These are phyloP conservation scores for Zygnema cylindricum DNA, from an alignment of 139 green algal genomes.

Conservation along the genomic window DNA sequence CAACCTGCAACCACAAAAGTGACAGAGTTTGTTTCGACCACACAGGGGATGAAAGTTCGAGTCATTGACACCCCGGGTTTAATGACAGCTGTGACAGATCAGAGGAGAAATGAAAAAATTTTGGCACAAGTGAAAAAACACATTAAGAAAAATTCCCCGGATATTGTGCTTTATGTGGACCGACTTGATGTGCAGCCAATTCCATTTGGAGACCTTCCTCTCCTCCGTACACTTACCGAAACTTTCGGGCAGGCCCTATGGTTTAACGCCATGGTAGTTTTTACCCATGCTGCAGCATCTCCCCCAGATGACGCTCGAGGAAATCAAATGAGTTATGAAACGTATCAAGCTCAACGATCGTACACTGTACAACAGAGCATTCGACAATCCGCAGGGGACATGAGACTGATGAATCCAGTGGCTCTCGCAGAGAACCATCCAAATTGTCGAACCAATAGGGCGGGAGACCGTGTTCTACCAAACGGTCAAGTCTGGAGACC, in stretches of 20 bases:
- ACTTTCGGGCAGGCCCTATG: slow-evolving; percentile 76
- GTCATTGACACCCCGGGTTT: slow-evolving; percentile 87
- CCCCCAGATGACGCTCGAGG: slow-evolving; percentile 72
- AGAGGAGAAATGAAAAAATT: slow-evolving; percentile 68
- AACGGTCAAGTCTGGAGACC: slow-evolving; percentile 76
- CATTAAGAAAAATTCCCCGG: slow-evolving; percentile 72
- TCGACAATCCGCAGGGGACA: slow-evolving; percentile 69
- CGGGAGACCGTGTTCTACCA: slow-evolving; percentile 76
- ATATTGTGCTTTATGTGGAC: slow-evolving; percentile 86
- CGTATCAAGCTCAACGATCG: slow-evolving; percentile 72
- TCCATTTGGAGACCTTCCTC: slow-evolving; percentile 66
- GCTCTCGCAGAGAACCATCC: slow-evolving; percentile 77
- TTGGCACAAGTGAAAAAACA: slow-evolving; percentile 64
- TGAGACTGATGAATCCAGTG: slow-evolving; percentile 78
- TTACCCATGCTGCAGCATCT: slow-evolving; percentile 75
- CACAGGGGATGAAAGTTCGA: slow-evolving; percentile 72
- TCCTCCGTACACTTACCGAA: slow-evolving; percentile 74
- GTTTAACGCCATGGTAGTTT: slow-evolving; percentile 77
- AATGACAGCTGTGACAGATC: slow-evolving; percentile 60
- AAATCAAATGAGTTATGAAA: slow-evolving; percentile 72
- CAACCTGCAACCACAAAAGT: slow-evolving; percentile 65
- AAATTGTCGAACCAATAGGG: slow-evolving; percentile 68
- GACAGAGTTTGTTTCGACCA: slow-evolving; percentile 62
- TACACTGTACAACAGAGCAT: slow-evolving; percentile 75
- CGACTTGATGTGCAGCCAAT: slow-evolving; percentile 69